These are phyloP conservation scores for Suhomyces pyralidae DNA, from an alignment of 805 yeast genomes.

Conservation along the genomic window DNA sequence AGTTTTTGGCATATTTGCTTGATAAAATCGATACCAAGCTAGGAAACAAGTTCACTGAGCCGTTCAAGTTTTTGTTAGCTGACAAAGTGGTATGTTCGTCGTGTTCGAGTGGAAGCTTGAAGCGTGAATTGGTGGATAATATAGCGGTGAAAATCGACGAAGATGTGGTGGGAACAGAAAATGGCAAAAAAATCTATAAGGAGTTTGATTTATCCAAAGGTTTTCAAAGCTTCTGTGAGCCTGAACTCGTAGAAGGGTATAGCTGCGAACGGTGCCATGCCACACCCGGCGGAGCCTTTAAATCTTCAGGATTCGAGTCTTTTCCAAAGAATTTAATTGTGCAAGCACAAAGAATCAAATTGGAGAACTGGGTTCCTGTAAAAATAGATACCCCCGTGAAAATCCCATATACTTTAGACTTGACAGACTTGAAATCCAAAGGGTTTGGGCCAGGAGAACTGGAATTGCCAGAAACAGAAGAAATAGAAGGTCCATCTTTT, in stretches of 20 bases:
- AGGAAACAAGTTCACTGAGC: conserved; percentile 45
- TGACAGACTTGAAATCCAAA: conserved; percentile 36
- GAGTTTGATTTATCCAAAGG: conserved; percentile 49
- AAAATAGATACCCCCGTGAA: conserved; percentile 73
- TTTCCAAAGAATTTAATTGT: conserved; percentile 71
- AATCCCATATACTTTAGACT: conserved; percentile 45
- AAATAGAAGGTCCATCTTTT: conserved; percentile 29
- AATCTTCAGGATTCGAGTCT: conserved; percentile 50
- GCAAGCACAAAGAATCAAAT: conserved; percentile 73
- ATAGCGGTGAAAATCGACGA: conserved; percentile 58
- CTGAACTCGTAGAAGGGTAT: conserved; percentile 59
- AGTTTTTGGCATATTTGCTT: conserved; percentile 68
- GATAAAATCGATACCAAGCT: conserved; percentile 57
- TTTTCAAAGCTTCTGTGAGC: conserved; percentile 41
- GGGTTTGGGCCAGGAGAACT: conserved; percentile 36
- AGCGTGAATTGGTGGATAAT: conserved; percentile 55
- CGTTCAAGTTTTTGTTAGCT: conserved; percentile 63
- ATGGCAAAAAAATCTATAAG: conserved; percentile 47
- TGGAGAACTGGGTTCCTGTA: conserved; percentile 87
- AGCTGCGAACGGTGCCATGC: conserved; percentile 55
- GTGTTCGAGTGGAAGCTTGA: conserved; percentile 62
- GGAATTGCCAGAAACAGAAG: conserved; percentile 21
- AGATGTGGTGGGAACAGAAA: conserved; percentile 32
- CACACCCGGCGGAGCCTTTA: conserved; percentile 29
- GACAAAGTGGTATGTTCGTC: conserved; percentile 56